Percentiles rank a stretch among this genome's conserved stretches.
phyloP scores from a whole-genome alignment of 129 eudicot species.

The Tagetes erecta region DNA sequence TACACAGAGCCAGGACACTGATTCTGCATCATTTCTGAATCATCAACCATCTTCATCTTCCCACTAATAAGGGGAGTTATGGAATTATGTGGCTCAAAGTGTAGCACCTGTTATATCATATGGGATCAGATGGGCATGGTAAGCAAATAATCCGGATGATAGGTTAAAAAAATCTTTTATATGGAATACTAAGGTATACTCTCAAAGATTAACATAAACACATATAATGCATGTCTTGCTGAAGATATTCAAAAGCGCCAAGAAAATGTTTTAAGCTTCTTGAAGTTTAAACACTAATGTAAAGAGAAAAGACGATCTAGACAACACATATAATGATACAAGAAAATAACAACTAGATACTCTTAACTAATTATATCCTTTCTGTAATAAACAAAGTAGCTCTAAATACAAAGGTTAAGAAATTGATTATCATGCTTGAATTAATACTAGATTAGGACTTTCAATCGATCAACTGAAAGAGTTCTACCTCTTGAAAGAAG shows the following conservation, averaged over 20 bases:
- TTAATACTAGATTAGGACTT: not conserved
- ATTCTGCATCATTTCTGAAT: not conserved
- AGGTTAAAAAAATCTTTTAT: not conserved
- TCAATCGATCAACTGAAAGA: not conserved
- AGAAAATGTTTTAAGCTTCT: no score
- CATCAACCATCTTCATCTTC: slow-evolving; percentile 1
- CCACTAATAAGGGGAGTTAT: not conserved
- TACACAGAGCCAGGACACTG: not conserved
- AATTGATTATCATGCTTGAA: not conserved
- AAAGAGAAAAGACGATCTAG: no score
- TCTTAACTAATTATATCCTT: no score
- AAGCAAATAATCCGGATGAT: not conserved
- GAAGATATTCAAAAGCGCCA: not conserved
- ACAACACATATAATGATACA: no score
- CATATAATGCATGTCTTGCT: not conserved
- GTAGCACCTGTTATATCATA: slow-evolving; percentile 1
- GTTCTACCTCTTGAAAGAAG: not conserved
- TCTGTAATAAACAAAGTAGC: not conserved
- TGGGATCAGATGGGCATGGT: not conserved
- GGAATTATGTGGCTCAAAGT: not conserved
- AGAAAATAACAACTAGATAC: no score
- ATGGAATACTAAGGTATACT: not conserved
- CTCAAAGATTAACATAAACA: not conserved
- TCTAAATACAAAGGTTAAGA: not conserved
- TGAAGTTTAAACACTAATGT: no score